Base-by-base conservation (phyloP, 345 rosid species). In the Melaleuca quinquenervia region DNA sequence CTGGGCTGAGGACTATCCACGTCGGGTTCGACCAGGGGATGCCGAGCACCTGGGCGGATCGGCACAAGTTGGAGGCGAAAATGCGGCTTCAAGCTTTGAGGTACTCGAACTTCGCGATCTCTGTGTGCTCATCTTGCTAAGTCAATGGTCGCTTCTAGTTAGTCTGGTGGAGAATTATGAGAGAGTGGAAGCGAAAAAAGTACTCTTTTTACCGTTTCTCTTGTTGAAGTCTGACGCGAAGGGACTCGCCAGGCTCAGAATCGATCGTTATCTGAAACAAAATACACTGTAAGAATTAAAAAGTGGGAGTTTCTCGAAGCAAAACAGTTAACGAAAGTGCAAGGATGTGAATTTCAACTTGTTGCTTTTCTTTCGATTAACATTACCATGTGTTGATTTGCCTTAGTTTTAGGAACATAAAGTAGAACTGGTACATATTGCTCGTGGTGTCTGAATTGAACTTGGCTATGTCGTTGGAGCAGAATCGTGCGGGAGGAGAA, bases 81-180 rank as follows among this genome's bases (percentile, higher is more conserved):
- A 98, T 98, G 99, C 93, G 99, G 60, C 94, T 98, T 87, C 92
- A 82, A 48, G 99, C 95, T 86, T 88, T 98, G 87, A 94, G 98
- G 99, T 90, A 56, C 83, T 62, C 41, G 27, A 51, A 82, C 45
- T 27, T 12, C 60, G 26, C 15, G 56, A 82, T 78, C 20, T 27
- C 6, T 11, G 26, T 80, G 52, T 45, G 83, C 62, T 83, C 50
- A 36, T 70, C 36, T 70, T 70, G 80, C 26, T 70, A 70, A 8
- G 48, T 36, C 80, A 21, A 70, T 36, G 80, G 18, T 9, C 48
- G 80, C 36, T 70, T 18, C 80, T 70, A 20, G 80, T 70, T 70
- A 70, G 80, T 41, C 80, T 11, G 48, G 48, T 36, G 80, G 36
- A 70, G 80, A 70, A 70, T 15, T 18, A 11, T 70, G 48, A 32